Evolutionary conservation across 345 rosid genomes (phyloP).

Genomic region (Excoecaria cochinchinensis): DNA sequence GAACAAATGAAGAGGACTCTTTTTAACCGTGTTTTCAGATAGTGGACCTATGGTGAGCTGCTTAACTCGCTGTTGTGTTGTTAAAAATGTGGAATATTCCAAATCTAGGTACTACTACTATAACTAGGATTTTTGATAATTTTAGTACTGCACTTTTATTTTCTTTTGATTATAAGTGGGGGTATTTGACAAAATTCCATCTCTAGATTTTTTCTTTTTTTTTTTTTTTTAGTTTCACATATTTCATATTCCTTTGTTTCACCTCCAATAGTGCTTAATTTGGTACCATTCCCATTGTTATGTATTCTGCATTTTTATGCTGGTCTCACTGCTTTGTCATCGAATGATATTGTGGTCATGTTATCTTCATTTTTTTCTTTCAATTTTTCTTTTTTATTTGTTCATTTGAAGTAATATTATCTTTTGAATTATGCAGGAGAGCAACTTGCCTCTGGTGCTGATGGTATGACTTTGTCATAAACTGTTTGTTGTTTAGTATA

Average conservation of each 20-base stretch:
- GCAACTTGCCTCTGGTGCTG: constrained; percentile 93
- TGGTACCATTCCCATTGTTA: not conserved
- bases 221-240: not conserved
- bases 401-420: not conserved
- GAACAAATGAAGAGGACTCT: no score
- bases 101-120: no score
- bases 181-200: no score
- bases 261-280: not conserved
- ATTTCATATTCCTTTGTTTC: not conserved
- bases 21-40: no score
- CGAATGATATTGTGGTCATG: not conserved
- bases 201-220: no score
- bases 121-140: no score
- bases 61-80: no score
- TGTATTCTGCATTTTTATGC: not conserved
- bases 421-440: constrained; percentile 57
- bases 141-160: no score
- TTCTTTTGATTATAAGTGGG: no score
- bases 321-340: not conserved
- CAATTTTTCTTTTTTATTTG: not conserved
- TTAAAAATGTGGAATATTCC: no score
- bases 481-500: not conserved
- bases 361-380: not conserved
- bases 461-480: constrained; percentile 55
- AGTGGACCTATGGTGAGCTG: no score